These are phyloP conservation scores for Porogramme epimiltina DNA, from an alignment of 1,284 basidiomycete species.

Conservation along the genomic window DNA sequence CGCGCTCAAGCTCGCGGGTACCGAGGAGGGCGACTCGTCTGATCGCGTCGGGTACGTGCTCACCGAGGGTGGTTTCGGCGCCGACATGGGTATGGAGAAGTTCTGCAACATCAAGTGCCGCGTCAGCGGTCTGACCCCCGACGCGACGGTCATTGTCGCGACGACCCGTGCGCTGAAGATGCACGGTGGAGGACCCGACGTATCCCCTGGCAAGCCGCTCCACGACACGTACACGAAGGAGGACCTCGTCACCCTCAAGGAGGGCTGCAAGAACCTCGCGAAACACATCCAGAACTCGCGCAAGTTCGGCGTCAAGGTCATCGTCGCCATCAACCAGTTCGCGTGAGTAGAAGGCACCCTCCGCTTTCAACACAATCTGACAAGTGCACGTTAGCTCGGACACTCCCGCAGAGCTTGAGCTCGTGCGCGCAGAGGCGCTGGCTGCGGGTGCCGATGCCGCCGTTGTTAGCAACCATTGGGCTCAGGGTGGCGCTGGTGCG, in stretches of 20 bases:
- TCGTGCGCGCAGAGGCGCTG: constrained; percentile 82
- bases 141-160: constrained; percentile 95
- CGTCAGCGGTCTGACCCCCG: constrained; percentile 88
- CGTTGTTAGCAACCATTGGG: constrained; percentile 97
- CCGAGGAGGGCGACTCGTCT: constrained; percentile 87
- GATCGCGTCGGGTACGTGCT: constrained; percentile 92
- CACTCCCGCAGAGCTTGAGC: constrained; percentile 86
- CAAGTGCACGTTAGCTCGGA: no score
- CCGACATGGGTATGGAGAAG: constrained; percentile 99
- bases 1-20: constrained; percentile 95
- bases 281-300: constrained; percentile 95
- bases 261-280: constrained; percentile 91
- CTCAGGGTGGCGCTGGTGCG: constrained; percentile 88
- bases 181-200: constrained; percentile 98
- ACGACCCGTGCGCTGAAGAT: constrained; percentile 98
- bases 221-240: constrained; percentile 95
- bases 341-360: constrained; percentile 75
- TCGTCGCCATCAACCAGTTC: constrained; percentile 96
- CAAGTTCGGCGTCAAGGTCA: constrained; percentile 97
- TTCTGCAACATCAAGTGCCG: constrained; percentile 99
- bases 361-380: neutral
- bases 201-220: constrained; percentile 94
- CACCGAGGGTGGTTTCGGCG: constrained; percentile 98
- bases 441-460: constrained; percentile 93
- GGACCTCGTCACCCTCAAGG: constrained; percentile 87